Base-by-base conservation (phyloP, 495 filamentous ascomycete species). In the Aspergillus sclerotiicarbonarius region DNA sequence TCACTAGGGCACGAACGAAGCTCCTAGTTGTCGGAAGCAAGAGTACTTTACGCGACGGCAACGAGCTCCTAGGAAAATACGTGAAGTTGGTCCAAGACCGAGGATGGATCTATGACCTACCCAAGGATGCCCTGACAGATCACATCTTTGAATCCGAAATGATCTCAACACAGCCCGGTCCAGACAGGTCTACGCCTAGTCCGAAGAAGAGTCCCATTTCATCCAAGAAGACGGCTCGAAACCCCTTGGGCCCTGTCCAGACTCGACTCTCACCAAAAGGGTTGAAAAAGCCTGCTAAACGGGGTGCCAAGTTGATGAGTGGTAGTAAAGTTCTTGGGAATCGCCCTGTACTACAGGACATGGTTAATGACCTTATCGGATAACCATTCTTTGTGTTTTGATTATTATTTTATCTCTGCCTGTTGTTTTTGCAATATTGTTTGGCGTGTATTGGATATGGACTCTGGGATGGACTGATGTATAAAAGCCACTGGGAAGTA, bases 1-100 rank as follows among this genome's bases (percentile, higher is more conserved):
- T 98, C 58, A 98, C 94, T 10, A 76, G 94, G 30, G 94, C 94
- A 30, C 88, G 90, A 63, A 90, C 86, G 1, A 98, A 98, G 75
- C 74, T 98, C 12, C 74, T 98, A 19, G 87, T 98, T 7, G 67
- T 98, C 4, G 94, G 94, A 1, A 92, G 88, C 63, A 80, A 82
- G 63, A 77, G 76, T 29, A 98, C 94, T 16, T 75, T 98, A 8
- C 71, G 64, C 52, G 82, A 80, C 21, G 84, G 85, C 8, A 90
- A 89, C 52, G 90, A 93, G 62, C 82, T 96, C 66, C 78, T 97
- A 15, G 79, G 79, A 19, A 76, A 82, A 30, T 90, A 97, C 52
- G 75, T 98, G n/a, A 67, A 71, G 16, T 69, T 96, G 46, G 90
- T 96, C 73, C 86, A 92, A 65, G 70, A 75, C 35, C 82, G 80